Percentiles rank a stretch among this genome's conserved stretches.
Evolutionary conservation across 768 basidiomycete genomes (phyloP).

Genomic region (Xerocomellus amylosporus): DNA sequence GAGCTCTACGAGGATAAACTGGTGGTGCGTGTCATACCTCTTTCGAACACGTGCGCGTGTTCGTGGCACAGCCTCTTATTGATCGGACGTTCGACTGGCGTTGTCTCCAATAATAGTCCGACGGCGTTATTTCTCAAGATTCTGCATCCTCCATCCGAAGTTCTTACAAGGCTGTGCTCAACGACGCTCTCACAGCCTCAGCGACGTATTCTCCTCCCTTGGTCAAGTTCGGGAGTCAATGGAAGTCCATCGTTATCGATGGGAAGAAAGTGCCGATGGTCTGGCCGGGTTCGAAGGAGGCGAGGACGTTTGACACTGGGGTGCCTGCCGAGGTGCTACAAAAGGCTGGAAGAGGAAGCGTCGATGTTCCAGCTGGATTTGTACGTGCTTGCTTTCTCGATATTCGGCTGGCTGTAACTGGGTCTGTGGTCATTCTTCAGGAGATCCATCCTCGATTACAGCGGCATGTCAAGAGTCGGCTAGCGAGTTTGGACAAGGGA

Average conservation of each 20-base stretch:
- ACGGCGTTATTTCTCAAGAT: slow-evolving; percentile 44
- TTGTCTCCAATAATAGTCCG: slow-evolving; percentile 15
- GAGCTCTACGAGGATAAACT: slow-evolving; percentile 78
- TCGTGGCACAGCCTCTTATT: background rate
- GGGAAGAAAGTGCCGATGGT: slow-evolving; percentile 26
- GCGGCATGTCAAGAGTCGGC: slow-evolving; percentile 72
- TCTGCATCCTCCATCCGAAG: slow-evolving; percentile 51
- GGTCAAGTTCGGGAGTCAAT: slow-evolving; percentile 64
- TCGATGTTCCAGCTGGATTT: slow-evolving; percentile 55
- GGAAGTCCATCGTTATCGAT: slow-evolving; percentile 39
- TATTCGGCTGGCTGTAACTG: background rate
- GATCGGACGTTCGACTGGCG: background rate
- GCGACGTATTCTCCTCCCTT: slow-evolving; percentile 47
- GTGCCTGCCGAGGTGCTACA: slow-evolving; percentile 50
- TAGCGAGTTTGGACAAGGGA: slow-evolving; percentile 66
- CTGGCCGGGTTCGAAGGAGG: slow-evolving; percentile 61
- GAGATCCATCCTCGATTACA: slow-evolving; percentile 77
- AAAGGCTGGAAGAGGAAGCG: slow-evolving; percentile 66
- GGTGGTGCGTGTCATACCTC: slow-evolving; percentile 45
- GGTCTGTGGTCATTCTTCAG: slow-evolving; percentile 35
- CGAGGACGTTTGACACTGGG: slow-evolving; percentile 66
- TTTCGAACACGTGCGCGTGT: background rate
- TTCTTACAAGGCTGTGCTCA: slow-evolving; percentile 61
- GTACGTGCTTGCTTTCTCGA: slow-evolving; percentile 42
- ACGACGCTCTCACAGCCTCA: slow-evolving; percentile 53